These are phyloP conservation scores for Pyricularia pennisetigena DNA, from an alignment of 2,329 filamentous ascomycete species.

Conservation along the genomic window DNA sequence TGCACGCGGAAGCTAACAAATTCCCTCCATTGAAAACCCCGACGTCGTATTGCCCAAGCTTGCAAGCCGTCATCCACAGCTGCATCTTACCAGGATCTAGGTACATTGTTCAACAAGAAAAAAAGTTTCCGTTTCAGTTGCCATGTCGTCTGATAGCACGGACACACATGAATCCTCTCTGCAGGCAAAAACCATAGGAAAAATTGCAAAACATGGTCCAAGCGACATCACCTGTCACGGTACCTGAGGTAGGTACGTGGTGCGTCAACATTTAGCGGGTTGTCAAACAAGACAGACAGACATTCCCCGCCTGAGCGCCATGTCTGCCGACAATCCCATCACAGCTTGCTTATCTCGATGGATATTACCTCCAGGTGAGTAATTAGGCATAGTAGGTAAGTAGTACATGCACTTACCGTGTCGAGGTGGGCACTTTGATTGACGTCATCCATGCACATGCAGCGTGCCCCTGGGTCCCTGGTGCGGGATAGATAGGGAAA, in stretches of 20 bases:
- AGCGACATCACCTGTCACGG: neutral
- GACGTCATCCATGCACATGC: neutral
- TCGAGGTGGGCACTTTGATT: neutral
- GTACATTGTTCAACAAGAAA: neutral
- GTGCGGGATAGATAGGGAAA: neutral
- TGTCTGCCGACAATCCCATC: neutral
- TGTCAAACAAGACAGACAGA: neutral
- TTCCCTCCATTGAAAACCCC: neutral
- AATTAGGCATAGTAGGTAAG: too few species aligned
- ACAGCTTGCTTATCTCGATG: neutral
- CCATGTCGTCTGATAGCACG: neutral
- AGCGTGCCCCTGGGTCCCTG: neutral
- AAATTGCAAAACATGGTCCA: neutral
- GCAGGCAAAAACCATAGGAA: neutral
- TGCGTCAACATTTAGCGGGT: neutral
- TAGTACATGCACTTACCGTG: neutral
- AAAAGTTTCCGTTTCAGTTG: neutral
- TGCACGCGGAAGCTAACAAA: neutral
- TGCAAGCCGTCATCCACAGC: neutral
- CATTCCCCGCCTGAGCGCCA: too few species aligned
- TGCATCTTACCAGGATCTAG: neutral
- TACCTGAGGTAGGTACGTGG: neutral
- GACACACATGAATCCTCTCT: neutral
- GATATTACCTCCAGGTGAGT: neutral
- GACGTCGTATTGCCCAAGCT: neutral